Evolutionary conservation across 1,139 yeast genomes (phyloP).

Genomic region (Protomyces inundatus): DNA sequence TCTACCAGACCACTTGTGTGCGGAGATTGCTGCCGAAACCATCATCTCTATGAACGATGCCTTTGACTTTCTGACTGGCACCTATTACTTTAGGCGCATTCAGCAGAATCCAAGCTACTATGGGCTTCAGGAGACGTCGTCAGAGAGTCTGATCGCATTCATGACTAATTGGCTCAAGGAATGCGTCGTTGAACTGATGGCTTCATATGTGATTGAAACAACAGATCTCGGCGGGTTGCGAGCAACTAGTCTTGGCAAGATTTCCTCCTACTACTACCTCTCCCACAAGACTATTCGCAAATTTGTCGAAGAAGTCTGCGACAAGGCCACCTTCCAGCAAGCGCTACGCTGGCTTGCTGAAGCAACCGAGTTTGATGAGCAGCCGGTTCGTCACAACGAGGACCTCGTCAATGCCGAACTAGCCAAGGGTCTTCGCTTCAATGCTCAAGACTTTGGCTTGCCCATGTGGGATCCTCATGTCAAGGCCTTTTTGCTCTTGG

Average conservation of each 20-base stretch:
- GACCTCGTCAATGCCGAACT: slow-evolving; percentile 86
- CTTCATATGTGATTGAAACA: slow-evolving; percentile 64
- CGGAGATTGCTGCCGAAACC: slow-evolving; percentile 88
- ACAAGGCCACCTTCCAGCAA: slow-evolving; percentile 56
- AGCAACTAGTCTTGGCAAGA: slow-evolving; percentile 69
- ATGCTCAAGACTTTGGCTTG: slow-evolving; percentile 52
- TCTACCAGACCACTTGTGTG: slow-evolving; percentile 91
- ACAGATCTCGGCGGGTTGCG: slow-evolving; percentile 36
- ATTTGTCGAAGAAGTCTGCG: slow-evolving; percentile 51
- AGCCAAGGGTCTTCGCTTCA: slow-evolving; percentile 73
- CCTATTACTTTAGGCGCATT: slow-evolving; percentile 85
- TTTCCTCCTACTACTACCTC: slow-evolving; percentile 86
- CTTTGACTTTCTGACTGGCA: slow-evolving; percentile 88
- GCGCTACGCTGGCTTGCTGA: slow-evolving; percentile 67
- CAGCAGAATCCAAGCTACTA: slow-evolving; percentile 95
- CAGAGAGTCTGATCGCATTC: slow-evolving; percentile 62
- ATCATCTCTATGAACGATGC: slow-evolving; percentile 80
- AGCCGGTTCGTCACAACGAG: slow-evolving; percentile 31
- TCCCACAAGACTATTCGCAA: slow-evolving; percentile 84
- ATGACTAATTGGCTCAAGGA: slow-evolving; percentile 66
- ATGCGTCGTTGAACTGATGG: slow-evolving; percentile 61
- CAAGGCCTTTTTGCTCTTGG: slow-evolving; percentile 75
- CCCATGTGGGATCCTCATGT: slow-evolving; percentile 53
- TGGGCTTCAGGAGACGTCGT: slow-evolving; percentile 67
- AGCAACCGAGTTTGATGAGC: slow-evolving; percentile 79